These are phyloP conservation scores for Aspergillus saccharolyticus DNA, from an alignment of 495 filamentous ascomycete species.

Conservation along the genomic window DNA sequence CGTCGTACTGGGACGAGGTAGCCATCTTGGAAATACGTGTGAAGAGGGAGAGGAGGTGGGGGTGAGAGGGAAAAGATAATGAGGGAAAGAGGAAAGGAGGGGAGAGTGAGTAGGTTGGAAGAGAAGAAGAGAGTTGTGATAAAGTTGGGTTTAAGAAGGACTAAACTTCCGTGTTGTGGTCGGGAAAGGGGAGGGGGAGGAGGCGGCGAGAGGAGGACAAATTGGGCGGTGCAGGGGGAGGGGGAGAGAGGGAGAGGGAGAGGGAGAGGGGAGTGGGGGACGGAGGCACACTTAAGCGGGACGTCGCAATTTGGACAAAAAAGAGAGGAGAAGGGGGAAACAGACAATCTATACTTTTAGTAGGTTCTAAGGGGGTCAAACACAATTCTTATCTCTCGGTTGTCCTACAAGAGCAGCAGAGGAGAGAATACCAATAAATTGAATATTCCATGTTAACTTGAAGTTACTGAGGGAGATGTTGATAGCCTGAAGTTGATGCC, in stretches of 20 bases:
- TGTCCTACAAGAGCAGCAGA: too few species aligned
- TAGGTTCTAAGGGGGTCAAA: too few species aligned
- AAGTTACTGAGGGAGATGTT: too few species aligned
- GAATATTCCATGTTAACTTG: too few species aligned
- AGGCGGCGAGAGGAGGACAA: conserved; percentile 13
- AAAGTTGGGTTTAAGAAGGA: too few species aligned
- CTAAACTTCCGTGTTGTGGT: too few species aligned
- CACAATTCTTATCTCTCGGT: too few species aligned
- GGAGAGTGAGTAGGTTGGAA: not conserved
- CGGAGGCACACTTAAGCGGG: conserved; percentile 7
- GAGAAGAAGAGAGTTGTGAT: not conserved
- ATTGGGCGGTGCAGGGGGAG: conserved; percentile 6
- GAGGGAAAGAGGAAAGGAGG: too few species aligned
- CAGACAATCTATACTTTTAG: too few species aligned
- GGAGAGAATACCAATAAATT: too few species aligned
- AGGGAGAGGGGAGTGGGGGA: conserved; percentile 13
- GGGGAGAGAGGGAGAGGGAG: conserved; percentile 3
- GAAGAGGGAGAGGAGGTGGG: conserved; percentile 1
- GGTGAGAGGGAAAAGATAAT: conserved; percentile 5
- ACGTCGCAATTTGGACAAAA: conserved; percentile 12
- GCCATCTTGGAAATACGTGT: conserved; percentile 33
- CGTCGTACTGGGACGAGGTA: conserved; percentile 79
- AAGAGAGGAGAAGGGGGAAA: conserved; percentile 20
- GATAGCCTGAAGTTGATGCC: not conserved
- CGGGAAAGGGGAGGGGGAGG: conserved; percentile 1